These are phyloP conservation scores for Fragilaria radians DNA, from an alignment of 108 stramenopile species.

Conservation along the genomic window DNA sequence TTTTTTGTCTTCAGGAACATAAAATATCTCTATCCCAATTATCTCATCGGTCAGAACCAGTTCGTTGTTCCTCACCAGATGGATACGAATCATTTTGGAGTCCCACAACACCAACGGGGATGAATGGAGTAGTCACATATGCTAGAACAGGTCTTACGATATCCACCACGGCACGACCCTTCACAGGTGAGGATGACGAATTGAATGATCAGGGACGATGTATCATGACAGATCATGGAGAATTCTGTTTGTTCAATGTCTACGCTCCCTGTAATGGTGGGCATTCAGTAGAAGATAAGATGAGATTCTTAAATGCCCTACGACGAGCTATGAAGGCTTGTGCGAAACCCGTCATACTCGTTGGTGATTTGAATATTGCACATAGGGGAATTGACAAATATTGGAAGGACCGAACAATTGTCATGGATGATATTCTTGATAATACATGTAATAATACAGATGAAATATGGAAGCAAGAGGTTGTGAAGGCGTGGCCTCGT, in stretches of 20 bases:
- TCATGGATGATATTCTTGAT: constrained; percentile 46
- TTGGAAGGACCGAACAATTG: constrained; percentile 55
- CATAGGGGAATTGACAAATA: constrained; percentile 45
- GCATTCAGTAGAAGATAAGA: constrained; percentile 48
- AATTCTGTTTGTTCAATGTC: constrained; percentile 83
- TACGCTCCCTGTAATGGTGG: constrained; percentile 79
- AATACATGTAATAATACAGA: constrained; percentile 13
- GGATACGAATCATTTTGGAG: constrained; percentile 86
- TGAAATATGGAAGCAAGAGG: constrained; percentile 73
- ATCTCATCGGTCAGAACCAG: constrained; percentile 54
- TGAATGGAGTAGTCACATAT: constrained; percentile 91
- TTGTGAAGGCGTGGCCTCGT: constrained; percentile 49
- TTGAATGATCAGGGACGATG: constrained; percentile 85
- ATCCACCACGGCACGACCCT: constrained; percentile 45
- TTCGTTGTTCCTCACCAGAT: constrained; percentile 37
- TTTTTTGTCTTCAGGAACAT: constrained; percentile 87
- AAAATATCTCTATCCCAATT: constrained; percentile 73
- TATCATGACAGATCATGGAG: constrained; percentile 88
- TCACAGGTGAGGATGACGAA: constrained; percentile 27
- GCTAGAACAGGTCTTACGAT: constrained; percentile 36
- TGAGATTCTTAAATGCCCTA: constrained; percentile 80
- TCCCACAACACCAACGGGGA: constrained; percentile 45
- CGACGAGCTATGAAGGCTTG: constrained; percentile 49
- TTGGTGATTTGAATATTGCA: constrained; percentile 86
- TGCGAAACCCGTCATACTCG: constrained; percentile 68